Conservation (phyloP, 139 green algal species). For the Microglena sp. region DNA sequence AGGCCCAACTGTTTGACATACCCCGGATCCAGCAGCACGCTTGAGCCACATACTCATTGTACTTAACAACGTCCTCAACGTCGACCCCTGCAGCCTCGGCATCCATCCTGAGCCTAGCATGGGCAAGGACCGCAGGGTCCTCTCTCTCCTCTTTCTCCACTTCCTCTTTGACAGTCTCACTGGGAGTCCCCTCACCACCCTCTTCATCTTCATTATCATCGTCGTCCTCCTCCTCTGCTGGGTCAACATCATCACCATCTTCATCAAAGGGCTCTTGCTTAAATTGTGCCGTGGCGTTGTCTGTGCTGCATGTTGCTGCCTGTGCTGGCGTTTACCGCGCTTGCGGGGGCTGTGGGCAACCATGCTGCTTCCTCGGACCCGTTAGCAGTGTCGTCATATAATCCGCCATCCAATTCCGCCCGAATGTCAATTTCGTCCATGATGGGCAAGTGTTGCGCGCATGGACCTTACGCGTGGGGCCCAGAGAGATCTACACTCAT, state of each 20-base stretch:
- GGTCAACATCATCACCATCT: not conserved
- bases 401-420: no score
- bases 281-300: no score
- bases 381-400: no score
- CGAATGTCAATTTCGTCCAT: no score
- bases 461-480: no score
- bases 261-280: not conserved
- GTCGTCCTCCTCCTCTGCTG: not conserved
- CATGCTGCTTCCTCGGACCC: no score
- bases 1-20: not conserved
- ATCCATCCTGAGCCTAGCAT: not conserved
- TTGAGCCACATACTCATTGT: not conserved
- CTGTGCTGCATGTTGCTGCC: no score
- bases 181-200: conserved; percentile 5
- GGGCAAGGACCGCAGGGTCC: not conserved
- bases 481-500: no score
- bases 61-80: not conserved
- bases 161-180: no score
- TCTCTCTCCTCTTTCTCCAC: not conserved
- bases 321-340: no score
- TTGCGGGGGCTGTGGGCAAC: no score
- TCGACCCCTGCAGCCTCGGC: not conserved
- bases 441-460: no score
- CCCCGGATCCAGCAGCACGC: not conserved
- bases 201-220: not conserved